Conservation (phyloP, 768 basidiomycete genomes). For the Boletus coccyginus region DNA sequence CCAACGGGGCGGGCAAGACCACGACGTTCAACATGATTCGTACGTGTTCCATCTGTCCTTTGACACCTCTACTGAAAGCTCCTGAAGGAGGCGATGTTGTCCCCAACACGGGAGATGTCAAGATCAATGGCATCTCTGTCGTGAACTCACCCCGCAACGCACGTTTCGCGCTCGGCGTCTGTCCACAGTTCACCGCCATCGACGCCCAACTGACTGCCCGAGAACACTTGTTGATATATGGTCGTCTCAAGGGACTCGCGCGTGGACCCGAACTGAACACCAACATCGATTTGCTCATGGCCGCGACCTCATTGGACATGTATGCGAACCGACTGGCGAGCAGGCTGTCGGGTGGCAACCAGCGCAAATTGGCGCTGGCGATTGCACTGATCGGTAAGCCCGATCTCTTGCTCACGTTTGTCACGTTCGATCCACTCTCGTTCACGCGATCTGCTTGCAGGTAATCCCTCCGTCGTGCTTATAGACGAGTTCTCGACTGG, state of each 20-base stretch:
- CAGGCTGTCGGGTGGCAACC: constrained; percentile 76
- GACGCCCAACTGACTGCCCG: constrained; percentile 75
- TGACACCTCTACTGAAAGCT: not conserved
- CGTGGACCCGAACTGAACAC: constrained; percentile 46
- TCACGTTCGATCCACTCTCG: too few relatives aligned
- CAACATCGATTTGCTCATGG: constrained; percentile 57
- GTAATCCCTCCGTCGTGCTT: constrained; percentile 73
- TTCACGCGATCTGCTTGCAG: constrained; percentile 29
- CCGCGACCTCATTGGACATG: constrained; percentile 51
- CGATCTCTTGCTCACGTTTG: not conserved
- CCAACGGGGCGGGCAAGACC: constrained; percentile 83
- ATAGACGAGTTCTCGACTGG: constrained; percentile 86
- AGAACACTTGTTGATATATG: constrained; percentile 72
- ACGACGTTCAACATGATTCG: constrained; percentile 81
- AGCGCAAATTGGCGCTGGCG: constrained; percentile 71
- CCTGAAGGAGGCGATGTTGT: constrained; percentile 60
- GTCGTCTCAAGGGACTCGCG: constrained; percentile 65
- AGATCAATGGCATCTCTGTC: constrained; percentile 65
- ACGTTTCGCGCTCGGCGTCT: constrained; percentile 71
- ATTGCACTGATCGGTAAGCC: constrained; percentile 68
- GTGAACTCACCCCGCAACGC: constrained; percentile 61
- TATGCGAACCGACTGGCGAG: constrained; percentile 74
- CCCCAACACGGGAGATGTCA: constrained; percentile 66
- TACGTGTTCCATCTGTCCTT: constrained; percentile 32
- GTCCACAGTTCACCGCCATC: constrained; percentile 83